phyloP scores from a whole-genome alignment of 176 grass and related monocot species.

The Thinopyrum elongatum region DNA sequence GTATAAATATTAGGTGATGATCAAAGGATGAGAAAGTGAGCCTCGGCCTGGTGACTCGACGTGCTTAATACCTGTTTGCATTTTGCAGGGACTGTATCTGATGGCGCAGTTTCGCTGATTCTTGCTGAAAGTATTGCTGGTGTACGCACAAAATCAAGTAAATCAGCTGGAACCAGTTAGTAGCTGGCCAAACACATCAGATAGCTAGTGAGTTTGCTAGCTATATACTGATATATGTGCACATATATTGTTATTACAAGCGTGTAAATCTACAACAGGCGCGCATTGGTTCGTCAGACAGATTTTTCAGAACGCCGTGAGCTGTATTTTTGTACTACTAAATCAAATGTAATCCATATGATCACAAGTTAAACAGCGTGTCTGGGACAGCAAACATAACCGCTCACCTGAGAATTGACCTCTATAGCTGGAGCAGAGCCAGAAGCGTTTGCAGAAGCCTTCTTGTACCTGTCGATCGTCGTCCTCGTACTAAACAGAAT shows the following conservation, averaged over 20 bases:
- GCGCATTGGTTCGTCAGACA: too few species aligned
- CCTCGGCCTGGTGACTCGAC: background rate
- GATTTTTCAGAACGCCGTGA: too few species aligned
- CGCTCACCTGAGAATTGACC: background rate
- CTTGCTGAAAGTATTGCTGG: conserved; percentile 25
- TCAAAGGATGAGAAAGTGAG: background rate
- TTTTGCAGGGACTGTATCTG: conserved; percentile 9
- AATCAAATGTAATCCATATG: too few species aligned
- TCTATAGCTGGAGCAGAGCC: conserved; percentile 12
- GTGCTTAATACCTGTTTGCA: background rate
- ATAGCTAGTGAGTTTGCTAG: background rate
- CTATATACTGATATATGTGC: background rate
- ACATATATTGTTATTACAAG: background rate
- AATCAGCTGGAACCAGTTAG: background rate
- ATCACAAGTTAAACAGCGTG: too few species aligned
- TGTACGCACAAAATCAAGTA: background rate
- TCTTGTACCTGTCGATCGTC: conserved; percentile 7
- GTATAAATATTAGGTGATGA: background rate
- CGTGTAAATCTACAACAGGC: too few species aligned
- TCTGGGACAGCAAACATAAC: too few species aligned
- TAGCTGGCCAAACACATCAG: background rate
- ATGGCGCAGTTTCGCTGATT: background rate
- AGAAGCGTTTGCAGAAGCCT: background rate
- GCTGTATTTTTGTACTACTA: too few species aligned
- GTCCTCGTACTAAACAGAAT: background rate